phyloP scores from a whole-genome alignment of 2,329 filamentous ascomycete species.

The Botrytis cinerea region DNA sequence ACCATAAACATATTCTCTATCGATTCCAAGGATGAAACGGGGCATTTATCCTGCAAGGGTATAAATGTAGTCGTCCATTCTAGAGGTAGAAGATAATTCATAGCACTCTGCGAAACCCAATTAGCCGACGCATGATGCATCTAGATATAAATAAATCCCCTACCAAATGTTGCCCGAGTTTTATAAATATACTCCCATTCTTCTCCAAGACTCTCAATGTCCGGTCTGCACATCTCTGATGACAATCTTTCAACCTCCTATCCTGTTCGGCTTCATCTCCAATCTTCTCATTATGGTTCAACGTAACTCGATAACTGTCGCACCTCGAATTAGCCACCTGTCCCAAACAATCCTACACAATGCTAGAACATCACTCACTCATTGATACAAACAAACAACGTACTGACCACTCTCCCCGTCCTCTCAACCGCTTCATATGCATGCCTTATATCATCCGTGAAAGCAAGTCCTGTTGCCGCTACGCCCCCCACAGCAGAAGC shows the following conservation, averaged over 20 bases:
- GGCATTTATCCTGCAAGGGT: constrained; percentile 92
- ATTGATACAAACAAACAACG: constrained; percentile 80
- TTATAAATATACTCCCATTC: constrained; percentile 98
- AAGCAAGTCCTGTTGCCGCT: constrained; percentile 47
- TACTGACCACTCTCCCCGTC: constrained; percentile 73
- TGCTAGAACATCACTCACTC: constrained; percentile 61
- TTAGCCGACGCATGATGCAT: constrained; percentile 31
- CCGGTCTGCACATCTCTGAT: constrained; percentile 87
- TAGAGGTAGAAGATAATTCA: constrained; percentile 88
- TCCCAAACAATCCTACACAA: neutral
- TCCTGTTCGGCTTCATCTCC: constrained; percentile 65
- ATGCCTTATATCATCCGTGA: constrained; percentile 72
- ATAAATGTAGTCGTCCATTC: constrained; percentile 98
- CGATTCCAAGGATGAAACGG: constrained; percentile 84
- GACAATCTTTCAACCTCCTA: constrained; percentile 76
- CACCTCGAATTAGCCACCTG: constrained; percentile 15
- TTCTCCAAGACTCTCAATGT: constrained; percentile 86
- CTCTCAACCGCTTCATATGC: constrained; percentile 74
- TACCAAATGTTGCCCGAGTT: constrained; percentile 89
- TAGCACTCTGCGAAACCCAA: constrained; percentile 63
- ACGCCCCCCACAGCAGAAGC: constrained; percentile 34
- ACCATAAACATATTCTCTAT: constrained; percentile 82
- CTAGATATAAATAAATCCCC: constrained; percentile 25
- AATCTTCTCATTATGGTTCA: constrained; percentile 67
- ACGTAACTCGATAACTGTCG: constrained; percentile 78